Percentiles rank a stretch among this genome's conserved stretches.
These are phyloP conservation scores for Aspergillus fischeri DNA, from an alignment of 2,329 filamentous ascomycete species.

Conservation along the genomic window DNA sequence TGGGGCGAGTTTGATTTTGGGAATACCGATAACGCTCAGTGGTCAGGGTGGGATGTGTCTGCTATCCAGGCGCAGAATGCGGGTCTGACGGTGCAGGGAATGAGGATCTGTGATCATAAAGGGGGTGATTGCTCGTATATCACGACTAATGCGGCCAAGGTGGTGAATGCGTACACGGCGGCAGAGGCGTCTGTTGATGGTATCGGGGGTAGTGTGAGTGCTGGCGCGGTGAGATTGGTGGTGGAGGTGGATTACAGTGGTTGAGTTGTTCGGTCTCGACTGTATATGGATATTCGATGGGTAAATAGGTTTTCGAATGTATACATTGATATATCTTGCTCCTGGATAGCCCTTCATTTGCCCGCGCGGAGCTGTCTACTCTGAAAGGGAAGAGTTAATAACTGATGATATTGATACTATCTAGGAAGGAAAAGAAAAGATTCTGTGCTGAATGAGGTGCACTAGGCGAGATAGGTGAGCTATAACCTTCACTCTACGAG, in stretches of 20 bases:
- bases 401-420: background rate
- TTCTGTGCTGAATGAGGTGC: background rate
- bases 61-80: constrained; percentile 35
- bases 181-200: constrained; percentile 25
- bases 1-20: constrained; percentile 39
- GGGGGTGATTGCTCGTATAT: constrained; percentile 28
- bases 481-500: background rate
- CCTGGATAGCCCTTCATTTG: background rate
- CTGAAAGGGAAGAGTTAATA: background rate
- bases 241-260: constrained; percentile 26
- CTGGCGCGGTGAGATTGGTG: constrained; percentile 28
- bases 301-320: constrained; percentile 1
- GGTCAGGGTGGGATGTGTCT: constrained; percentile 39
- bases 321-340: background rate
- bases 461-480: background rate
- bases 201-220: constrained; percentile 30
- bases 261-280: constrained; percentile 1
- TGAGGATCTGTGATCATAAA: constrained; percentile 28
- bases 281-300: background rate
- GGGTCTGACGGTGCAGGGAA: constrained; percentile 27
- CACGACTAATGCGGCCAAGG: constrained; percentile 16
- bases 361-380: background rate
- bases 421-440: too few species aligned
- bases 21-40: constrained; percentile 27
- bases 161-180: constrained; percentile 27